These are phyloP conservation scores for Coemansia sp. DNA, from an alignment of 192 early-diverging fungal genomes.

Conservation along the genomic window DNA sequence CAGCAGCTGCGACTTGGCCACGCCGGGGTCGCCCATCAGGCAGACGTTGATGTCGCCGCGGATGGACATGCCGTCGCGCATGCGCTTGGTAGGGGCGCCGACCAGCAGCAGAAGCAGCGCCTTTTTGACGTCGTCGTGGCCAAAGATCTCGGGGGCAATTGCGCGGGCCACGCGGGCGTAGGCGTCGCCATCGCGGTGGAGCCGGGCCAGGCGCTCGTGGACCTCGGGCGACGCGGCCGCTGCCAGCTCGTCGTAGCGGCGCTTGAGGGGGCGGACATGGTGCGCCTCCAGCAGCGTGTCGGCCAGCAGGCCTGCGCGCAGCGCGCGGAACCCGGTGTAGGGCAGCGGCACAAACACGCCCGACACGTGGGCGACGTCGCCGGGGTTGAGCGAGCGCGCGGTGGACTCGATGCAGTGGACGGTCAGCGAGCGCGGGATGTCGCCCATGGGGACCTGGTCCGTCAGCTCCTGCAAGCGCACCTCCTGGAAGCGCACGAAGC, in stretches of 20 bases:
- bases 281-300: slow-evolving; percentile 94
- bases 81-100: slow-evolving; percentile 76
- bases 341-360: slow-evolving; percentile 92
- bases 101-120: slow-evolving; percentile 81
- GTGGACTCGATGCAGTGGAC: slow-evolving; percentile 80
- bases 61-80: slow-evolving; percentile 91
- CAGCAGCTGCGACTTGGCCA: slow-evolving; percentile 96
- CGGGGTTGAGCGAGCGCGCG: slow-evolving; percentile 79
- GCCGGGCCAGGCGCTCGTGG: slow-evolving; percentile 55
- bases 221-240: slow-evolving; percentile 54
- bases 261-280: slow-evolving; percentile 82
- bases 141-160: slow-evolving; percentile 90
- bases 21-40: slow-evolving; percentile 98
- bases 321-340: slow-evolving; percentile 86
- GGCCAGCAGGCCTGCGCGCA: slow-evolving; percentile 86
- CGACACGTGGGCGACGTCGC: slow-evolving; percentile 78
- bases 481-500: slow-evolving; percentile 94
- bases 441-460: slow-evolving; percentile 98
- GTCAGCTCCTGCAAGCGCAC: slow-evolving; percentile 95
- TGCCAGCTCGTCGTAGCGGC: slow-evolving; percentile 83
- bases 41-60: slow-evolving; percentile 97
- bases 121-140: slow-evolving; percentile 90
- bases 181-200: slow-evolving; percentile 65
- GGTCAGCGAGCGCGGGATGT: slow-evolving; percentile 96
- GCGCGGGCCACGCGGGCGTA: slow-evolving; percentile 73